Percentiles rank a stretch among this genome's conserved stretches.
These are phyloP conservation scores for Heterobasidion irregulare DNA, from an alignment of 1,284 basidiomycete genomes.

Conservation along the genomic window DNA sequence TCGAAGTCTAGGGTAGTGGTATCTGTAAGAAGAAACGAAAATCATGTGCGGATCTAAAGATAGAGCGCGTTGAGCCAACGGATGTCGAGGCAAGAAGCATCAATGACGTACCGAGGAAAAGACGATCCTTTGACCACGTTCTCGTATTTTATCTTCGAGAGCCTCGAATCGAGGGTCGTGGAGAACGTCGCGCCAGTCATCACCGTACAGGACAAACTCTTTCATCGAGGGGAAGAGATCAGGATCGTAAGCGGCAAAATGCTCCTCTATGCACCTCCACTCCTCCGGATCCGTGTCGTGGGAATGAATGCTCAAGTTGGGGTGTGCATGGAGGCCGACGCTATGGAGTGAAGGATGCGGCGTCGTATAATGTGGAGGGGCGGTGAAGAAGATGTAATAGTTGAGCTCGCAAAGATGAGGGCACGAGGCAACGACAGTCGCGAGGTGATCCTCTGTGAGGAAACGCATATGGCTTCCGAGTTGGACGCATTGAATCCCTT, in stretches of 20 bases:
- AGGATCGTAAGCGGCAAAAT: conserved; percentile 24
- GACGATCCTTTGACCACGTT: background rate
- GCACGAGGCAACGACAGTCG: conserved; percentile 37
- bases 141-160: background rate
- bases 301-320: conserved; percentile 27
- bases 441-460: conserved; percentile 35
- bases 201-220: conserved; percentile 8
- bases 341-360: conserved; percentile 25
- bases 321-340: conserved; percentile 41
- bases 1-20: no score
- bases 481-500: conserved; percentile 44
- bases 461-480: conserved; percentile 48
- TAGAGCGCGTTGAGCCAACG: no score
- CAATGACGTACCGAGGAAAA: background rate
- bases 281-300: conserved; percentile 20
- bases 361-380: conserved; percentile 18
- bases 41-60: no score
- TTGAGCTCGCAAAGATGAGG: conserved; percentile 41
- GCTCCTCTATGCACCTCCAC: conserved; percentile 36
- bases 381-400: conserved; percentile 49
- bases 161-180: background rate
- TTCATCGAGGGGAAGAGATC: conserved; percentile 8
- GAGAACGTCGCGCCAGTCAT: background rate
- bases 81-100: no score
- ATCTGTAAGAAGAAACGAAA: no score